A percentile compares a stretch with the other conserved stretches of the same genome.
These are phyloP conservation scores for Termitomyces sp. DNA, from an alignment of 768 basidiomycete species.

Conservation along the genomic window DNA sequence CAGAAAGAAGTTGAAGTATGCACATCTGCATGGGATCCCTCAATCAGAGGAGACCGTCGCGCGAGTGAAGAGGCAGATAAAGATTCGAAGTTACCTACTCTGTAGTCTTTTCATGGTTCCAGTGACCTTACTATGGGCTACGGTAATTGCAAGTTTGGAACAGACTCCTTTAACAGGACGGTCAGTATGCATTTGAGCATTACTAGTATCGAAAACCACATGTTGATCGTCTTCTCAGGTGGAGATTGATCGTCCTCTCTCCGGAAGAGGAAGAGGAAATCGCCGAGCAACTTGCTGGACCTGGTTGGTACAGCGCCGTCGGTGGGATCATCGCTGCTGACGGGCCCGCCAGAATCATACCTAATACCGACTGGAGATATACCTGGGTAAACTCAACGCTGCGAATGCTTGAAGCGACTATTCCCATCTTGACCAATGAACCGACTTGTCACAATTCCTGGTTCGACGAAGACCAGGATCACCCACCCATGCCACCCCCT, in stretches of 20 bases:
- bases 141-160: conserved; percentile 68
- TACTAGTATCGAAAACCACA: background rate
- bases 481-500: conserved; percentile 71
- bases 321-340: conserved; percentile 68
- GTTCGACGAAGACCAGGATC: conserved; percentile 42
- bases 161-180: conserved; percentile 82
- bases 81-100: conserved; percentile 41
- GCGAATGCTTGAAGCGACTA: conserved; percentile 66
- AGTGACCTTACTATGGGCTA: conserved; percentile 54
- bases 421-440: conserved; percentile 63
- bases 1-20: conserved; percentile 42
- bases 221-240: conserved; percentile 36
- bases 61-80: conserved; percentile 39
- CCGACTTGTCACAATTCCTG: conserved; percentile 49
- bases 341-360: conserved; percentile 57
- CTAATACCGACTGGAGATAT: conserved; percentile 83
- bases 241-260: conserved; percentile 83
- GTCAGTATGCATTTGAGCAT: conserved; percentile 31
- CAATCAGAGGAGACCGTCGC: conserved; percentile 49
- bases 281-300: conserved; percentile 71
- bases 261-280: conserved; percentile 93
- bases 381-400: conserved; percentile 80
- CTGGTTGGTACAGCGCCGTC: conserved; percentile 85
- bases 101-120: conserved; percentile 59
- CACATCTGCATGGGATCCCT: conserved; percentile 43